Conservation (phyloP, 2,329 filamentous ascomycete genomes). For the Microdochium nivale region DNA sequence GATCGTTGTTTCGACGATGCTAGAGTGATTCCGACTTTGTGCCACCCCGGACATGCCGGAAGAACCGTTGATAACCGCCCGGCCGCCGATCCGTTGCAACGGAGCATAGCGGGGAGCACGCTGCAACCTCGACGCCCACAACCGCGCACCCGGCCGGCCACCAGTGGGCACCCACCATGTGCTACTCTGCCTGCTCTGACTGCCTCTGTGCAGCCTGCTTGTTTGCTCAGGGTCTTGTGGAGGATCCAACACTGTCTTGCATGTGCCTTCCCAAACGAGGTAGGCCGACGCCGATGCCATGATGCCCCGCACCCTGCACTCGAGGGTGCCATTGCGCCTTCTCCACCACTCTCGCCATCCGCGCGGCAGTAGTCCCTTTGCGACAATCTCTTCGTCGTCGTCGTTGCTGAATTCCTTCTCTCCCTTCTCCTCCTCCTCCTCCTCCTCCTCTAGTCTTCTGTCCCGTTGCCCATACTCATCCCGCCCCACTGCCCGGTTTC, state of each 20-base stretch:
- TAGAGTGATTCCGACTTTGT: too few relatives aligned
- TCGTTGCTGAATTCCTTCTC: too few relatives aligned
- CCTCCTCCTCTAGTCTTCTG: neutral
- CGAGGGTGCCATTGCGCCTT: neutral
- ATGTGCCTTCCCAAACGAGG: neutral
- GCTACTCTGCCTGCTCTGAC: too few relatives aligned
- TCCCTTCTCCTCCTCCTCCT: too few relatives aligned
- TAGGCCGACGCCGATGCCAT: neutral
- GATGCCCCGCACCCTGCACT: neutral
- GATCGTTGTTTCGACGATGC: too few relatives aligned
- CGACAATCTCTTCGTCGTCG: neutral
- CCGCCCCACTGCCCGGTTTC: neutral
- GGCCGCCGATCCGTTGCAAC: too few relatives aligned
- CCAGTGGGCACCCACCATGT: too few relatives aligned
- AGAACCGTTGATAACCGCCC: too few relatives aligned
- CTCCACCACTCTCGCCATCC: neutral
- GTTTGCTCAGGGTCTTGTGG: neutral
- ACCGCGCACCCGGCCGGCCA: too few relatives aligned
- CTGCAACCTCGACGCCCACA: too few relatives aligned
- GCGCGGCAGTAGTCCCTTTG: neutral
- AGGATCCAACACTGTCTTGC: neutral
- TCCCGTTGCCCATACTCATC: neutral
- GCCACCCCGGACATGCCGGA: too few relatives aligned
- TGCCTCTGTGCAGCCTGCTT: neutral
- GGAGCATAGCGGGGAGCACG: too few relatives aligned